phyloP scores from a whole-genome alignment of 306 rosid genomes.

The Fragaria vesca region DNA sequence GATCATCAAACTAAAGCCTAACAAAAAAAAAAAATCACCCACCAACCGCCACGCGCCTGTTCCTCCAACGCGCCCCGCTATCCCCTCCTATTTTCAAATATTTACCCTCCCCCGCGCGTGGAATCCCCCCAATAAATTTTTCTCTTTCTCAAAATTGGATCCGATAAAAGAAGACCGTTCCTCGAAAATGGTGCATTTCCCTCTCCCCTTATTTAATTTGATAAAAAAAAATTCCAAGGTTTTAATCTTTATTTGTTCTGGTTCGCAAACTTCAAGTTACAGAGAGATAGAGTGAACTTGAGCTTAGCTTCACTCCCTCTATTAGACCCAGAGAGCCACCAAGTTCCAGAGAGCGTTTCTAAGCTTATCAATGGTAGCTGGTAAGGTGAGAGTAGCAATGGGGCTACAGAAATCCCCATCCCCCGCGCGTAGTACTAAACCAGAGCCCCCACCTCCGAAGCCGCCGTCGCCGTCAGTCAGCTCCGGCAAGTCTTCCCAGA shows the following conservation, averaged over 20 bases:
- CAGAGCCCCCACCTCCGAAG: slow-evolving; percentile 45
- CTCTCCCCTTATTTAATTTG: neutral
- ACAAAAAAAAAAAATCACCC: neutral
- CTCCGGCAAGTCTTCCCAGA: slow-evolving; percentile 59
- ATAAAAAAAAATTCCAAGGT: neutral
- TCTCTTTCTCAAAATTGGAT: slow-evolving; percentile 18
- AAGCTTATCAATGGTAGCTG: slow-evolving; percentile 66
- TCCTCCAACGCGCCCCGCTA: neutral
- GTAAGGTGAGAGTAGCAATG: slow-evolving; percentile 83
- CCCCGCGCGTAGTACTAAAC: slow-evolving; percentile 38
- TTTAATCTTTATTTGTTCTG: neutral
- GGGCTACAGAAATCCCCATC: slow-evolving; percentile 85
- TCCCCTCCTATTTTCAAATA: neutral
- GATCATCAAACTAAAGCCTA: neutral
- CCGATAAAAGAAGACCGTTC: slow-evolving; percentile 75
- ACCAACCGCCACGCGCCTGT: neutral
- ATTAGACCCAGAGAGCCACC: slow-evolving; percentile 8
- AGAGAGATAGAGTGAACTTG: neutral
- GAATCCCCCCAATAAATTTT: neutral
- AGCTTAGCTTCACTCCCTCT: slow-evolving; percentile 14
- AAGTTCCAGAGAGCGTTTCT: neutral
- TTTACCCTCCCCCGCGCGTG: neutral
- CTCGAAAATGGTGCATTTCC: slow-evolving; percentile 55
- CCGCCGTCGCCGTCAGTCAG: slow-evolving; percentile 50
- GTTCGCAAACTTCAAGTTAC: slow-evolving; percentile 12